Base-by-base conservation (phyloP, 2,329 filamentous ascomycete genomes). In the Intubia oerlemansii region DNA sequence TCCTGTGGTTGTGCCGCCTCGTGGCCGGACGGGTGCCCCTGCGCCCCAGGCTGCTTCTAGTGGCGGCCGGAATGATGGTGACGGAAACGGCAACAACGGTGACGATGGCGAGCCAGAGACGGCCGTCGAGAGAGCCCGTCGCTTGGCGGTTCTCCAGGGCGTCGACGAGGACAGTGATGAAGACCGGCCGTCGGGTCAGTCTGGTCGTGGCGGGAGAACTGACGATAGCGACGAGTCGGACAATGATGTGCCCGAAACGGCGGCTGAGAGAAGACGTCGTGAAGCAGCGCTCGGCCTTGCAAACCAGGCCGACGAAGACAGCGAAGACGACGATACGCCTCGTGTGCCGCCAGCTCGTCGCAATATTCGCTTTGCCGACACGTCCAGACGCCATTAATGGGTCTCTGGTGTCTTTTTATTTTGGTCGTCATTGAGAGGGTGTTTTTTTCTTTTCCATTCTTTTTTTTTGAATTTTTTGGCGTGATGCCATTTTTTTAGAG, bases 261-360 rank as follows among this genome's bases (percentile, higher is more conserved):
- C 75, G 0, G 78, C 77, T 0, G 79, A 85, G 47, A 59, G 73
- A 32, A 62, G 75, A 23, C 58, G 79, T 30, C 64, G 79, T 40
- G 68, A 81, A 40, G 76, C 76, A 1, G 79, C 78, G 1, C 52
- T 85, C 2, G 76, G 77, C 8, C 55, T 76, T 35, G 50, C 52
- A 11, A 50, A 45, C 7, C 49, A 46, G 0, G 54, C 53, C 12
- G n/a, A n/a, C n/a, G n/a, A n/a, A n/a, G 58, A 57, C 31, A 64
- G 56, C 32, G 59, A 71, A 19, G 68, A 71, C 15, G 66, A 69
- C 34, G 61, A 66, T 36, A 60, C 53, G 16, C 55, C 57, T 27
- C 45, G 62, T 41, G 58, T 66, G 32, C 57, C 60, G 2, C 55
- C 59, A 2, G 42, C 52, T 14, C 54, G 58, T 34, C 57, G 60